phyloP scores from a whole-genome alignment of 306 rosid species.

The Malus asiatica region DNA sequence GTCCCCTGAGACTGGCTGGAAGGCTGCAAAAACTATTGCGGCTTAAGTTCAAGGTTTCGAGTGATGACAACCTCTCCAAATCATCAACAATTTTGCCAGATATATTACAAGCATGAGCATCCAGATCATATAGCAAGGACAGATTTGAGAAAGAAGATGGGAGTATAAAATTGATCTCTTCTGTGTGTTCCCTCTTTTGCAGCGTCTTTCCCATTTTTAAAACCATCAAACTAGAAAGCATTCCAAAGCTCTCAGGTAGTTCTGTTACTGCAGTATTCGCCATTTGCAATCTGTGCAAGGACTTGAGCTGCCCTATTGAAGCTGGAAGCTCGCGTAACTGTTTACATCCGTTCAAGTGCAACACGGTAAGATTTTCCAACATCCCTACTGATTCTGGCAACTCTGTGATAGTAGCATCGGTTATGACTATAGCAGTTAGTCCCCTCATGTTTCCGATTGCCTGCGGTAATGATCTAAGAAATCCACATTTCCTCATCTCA shows the following conservation, averaged over 20 bases:
- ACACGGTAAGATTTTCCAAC: slow-evolving; percentile 42
- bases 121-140: slow-evolving; percentile 27
- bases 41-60: slow-evolving; percentile 38
- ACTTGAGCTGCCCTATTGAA: slow-evolving; percentile 46
- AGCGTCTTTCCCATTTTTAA: slow-evolving; percentile 37
- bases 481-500: slow-evolving; percentile 36
- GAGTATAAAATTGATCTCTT: slow-evolving; percentile 9
- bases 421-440: slow-evolving; percentile 32
- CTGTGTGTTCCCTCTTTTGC: neutral
- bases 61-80: slow-evolving; percentile 38
- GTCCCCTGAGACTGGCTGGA: slow-evolving; percentile 53
- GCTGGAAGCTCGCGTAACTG: slow-evolving; percentile 45
- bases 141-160: slow-evolving; percentile 48
- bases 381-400: slow-evolving; percentile 43
- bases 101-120: slow-evolving; percentile 43
- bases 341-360: slow-evolving; percentile 32
- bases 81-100: slow-evolving; percentile 44
- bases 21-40: slow-evolving; percentile 42
- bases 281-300: slow-evolving; percentile 38
- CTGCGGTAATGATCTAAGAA: slow-evolving; percentile 44
- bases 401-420: slow-evolving; percentile 29
- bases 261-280: slow-evolving; percentile 36
- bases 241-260: slow-evolving; percentile 57
- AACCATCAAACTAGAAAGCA: slow-evolving; percentile 44
- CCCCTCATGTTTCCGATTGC: slow-evolving; percentile 37